Percentiles rank a stretch among this genome's conserved stretches.
Evolutionary conservation across 805 yeast species (phyloP).

Genomic region (Hanseniaspora thailandica): DNA sequence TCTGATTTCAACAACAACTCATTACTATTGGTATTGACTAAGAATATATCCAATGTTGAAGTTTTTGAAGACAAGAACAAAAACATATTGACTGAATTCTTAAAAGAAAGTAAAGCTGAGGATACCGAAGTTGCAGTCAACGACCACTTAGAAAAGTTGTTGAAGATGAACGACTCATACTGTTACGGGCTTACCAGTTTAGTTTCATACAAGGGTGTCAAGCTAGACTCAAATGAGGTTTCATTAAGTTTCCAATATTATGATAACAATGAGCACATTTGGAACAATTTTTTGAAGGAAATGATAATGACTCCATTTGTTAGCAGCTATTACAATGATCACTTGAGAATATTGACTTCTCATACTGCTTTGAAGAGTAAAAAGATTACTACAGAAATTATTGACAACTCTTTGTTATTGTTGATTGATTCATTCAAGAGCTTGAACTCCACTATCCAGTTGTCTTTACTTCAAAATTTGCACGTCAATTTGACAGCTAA

Average conservation of each 20-base stretch:
- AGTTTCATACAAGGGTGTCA: constrained; percentile 24
- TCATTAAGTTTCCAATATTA: constrained; percentile 20
- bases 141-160: constrained; percentile 20
- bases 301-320: constrained; percentile 30
- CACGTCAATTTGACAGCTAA: constrained; percentile 43
- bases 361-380: not conserved
- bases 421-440: constrained; percentile 60
- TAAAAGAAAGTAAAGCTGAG: constrained; percentile 19
- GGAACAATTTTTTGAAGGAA: constrained; percentile 25
- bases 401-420: constrained; percentile 24
- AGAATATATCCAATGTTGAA: constrained; percentile 38
- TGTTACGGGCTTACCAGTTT: constrained; percentile 47
- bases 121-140: constrained; percentile 19
- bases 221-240: not conserved
- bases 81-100: constrained; percentile 11
- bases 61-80: constrained; percentile 18
- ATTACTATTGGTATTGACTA: constrained; percentile 30
- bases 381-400: constrained; percentile 1
- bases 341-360: constrained; percentile 27
- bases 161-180: constrained; percentile 32
- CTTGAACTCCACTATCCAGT: constrained; percentile 67
- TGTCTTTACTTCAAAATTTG: constrained; percentile 73
- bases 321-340: constrained; percentile 34
- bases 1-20: constrained; percentile 34
- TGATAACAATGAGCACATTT: constrained; percentile 23